A percentile compares a stretch with the other conserved stretches of the same genome.
phyloP scores from a whole-genome alignment of 805 yeast genomes.

The Sugiyamaella marilandica region DNA sequence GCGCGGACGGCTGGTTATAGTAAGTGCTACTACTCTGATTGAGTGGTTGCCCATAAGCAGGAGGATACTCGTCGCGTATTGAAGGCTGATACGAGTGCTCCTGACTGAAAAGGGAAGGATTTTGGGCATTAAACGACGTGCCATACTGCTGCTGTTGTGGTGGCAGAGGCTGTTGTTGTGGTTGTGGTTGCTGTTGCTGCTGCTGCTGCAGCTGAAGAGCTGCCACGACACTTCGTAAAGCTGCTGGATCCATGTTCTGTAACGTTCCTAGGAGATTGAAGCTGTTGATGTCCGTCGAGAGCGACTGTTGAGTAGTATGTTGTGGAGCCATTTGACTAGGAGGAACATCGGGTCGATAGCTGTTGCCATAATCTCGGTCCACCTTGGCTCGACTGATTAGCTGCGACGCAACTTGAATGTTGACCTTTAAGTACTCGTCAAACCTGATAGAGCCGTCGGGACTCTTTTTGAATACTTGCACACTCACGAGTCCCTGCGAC shows the following conservation, averaged over 20 bases:
- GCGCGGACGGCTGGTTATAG: not conserved
- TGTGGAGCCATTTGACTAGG: not conserved
- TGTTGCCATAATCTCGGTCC: slow-evolving; percentile 3
- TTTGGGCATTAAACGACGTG: not conserved
- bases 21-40: not conserved
- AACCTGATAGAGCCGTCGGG: slow-evolving; percentile 55
- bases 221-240: slow-evolving; percentile 61
- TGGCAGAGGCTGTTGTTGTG: slow-evolving; percentile 5
- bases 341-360: slow-evolving; percentile 6
- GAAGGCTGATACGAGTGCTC: slow-evolving; percentile 1
- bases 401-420: slow-evolving; percentile 60
- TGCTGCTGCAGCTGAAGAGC: slow-evolving; percentile 23
- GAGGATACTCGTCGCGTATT: not conserved
- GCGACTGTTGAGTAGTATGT: not conserved
- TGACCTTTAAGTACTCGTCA: slow-evolving; percentile 76
- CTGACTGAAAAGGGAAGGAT: not conserved
- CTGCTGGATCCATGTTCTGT: slow-evolving; percentile 72
- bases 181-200: slow-evolving; percentile 8
- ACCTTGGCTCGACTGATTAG: slow-evolving; percentile 37
- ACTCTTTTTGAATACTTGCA: slow-evolving; percentile 67
- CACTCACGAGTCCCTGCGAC: slow-evolving; percentile 45
- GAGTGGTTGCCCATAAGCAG: not conserved
- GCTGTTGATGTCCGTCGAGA: slow-evolving; percentile 1
- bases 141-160: slow-evolving; percentile 5
- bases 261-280: slow-evolving; percentile 36